These are phyloP conservation scores for Leccinum variicolor DNA, from an alignment of 768 basidiomycete genomes.

Conservation along the genomic window DNA sequence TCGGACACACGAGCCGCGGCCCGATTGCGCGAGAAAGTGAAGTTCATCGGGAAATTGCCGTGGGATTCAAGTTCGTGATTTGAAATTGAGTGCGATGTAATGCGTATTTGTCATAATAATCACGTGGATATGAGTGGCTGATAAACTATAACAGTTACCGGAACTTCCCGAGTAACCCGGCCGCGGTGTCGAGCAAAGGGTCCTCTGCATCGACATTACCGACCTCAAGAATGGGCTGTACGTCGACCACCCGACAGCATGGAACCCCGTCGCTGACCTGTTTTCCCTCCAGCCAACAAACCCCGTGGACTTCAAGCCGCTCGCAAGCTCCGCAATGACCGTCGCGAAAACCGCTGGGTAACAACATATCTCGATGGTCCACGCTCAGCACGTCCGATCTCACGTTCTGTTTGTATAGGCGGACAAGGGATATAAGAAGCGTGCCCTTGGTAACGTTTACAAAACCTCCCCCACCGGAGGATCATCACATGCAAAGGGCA, in stretches of 20 bases:
- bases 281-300: conserved; percentile 75
- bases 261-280: conserved; percentile 6
- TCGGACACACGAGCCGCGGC: neutral
- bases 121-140: conserved; percentile 27
- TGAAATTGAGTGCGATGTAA: neutral
- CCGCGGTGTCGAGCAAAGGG: conserved; percentile 1
- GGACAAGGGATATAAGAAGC: conserved; percentile 99
- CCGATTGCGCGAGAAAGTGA: conserved; percentile 2
- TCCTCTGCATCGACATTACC: conserved; percentile 42
- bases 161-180: conserved; percentile 28
- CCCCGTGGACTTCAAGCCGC: conserved; percentile 98
- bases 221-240: conserved; percentile 83
- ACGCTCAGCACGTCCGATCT: conserved; percentile 9
- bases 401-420: conserved; percentile 50
- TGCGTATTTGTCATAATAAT: neutral
- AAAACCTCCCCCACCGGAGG: conserved; percentile 99
- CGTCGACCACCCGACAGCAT: conserved; percentile 35
- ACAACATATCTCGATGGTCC: conserved; percentile 28
- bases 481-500: conserved; percentile 99
- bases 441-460: conserved; percentile 98
- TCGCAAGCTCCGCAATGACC: conserved; percentile 93
- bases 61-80: neutral
- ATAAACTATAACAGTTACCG: conserved; percentile 42
- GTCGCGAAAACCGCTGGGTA: conserved; percentile 97
- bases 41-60: no score